Conservation (phyloP, 768 basidiomycete genomes). For the Auricularia sp. region DNA sequence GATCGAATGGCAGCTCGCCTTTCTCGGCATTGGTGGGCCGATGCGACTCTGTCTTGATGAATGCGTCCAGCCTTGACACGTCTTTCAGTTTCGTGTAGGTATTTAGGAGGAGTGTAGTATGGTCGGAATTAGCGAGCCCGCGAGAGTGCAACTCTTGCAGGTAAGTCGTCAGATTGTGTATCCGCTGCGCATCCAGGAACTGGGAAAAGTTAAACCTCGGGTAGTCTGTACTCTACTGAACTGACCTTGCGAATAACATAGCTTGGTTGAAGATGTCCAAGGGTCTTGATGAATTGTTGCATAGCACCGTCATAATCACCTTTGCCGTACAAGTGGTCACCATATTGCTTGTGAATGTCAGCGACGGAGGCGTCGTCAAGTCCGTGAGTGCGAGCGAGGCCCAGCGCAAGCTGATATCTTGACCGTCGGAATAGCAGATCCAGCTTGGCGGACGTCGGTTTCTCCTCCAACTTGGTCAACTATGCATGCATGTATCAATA, state of each 20-base stretch:
- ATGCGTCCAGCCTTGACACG: constrained; percentile 74
- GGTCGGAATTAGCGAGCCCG: constrained; percentile 88
- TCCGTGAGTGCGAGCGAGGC: constrained; percentile 69
- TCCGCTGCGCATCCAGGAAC: constrained; percentile 95
- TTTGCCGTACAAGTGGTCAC: constrained; percentile 83
- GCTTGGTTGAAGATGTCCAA: constrained; percentile 82
- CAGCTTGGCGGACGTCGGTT: constrained; percentile 74
- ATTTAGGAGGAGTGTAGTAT: constrained; percentile 92
- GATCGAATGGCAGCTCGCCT: constrained; percentile 84
- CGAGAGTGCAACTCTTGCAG: constrained; percentile 88
- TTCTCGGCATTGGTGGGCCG: constrained; percentile 29
- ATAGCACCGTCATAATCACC: constrained; percentile 90
- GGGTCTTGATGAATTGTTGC: constrained; percentile 84
- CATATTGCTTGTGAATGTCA: constrained; percentile 84
- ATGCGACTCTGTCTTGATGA: constrained; percentile 80
- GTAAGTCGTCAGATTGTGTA: constrained; percentile 90
- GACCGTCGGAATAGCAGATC: constrained; percentile 76
- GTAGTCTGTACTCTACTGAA: background rate
- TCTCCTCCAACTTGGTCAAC: constrained; percentile 63
- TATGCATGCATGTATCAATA: constrained; percentile 17
- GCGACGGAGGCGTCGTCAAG: constrained; percentile 67
- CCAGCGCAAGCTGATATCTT: constrained; percentile 70
- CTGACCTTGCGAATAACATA: constrained; percentile 93
- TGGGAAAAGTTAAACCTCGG: constrained; percentile 20
- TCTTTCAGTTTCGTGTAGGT: constrained; percentile 97